These are phyloP conservation scores for Backusella liffmaniae DNA, from an alignment of 192 early-diverging fungal species.

Conservation along the genomic window DNA sequence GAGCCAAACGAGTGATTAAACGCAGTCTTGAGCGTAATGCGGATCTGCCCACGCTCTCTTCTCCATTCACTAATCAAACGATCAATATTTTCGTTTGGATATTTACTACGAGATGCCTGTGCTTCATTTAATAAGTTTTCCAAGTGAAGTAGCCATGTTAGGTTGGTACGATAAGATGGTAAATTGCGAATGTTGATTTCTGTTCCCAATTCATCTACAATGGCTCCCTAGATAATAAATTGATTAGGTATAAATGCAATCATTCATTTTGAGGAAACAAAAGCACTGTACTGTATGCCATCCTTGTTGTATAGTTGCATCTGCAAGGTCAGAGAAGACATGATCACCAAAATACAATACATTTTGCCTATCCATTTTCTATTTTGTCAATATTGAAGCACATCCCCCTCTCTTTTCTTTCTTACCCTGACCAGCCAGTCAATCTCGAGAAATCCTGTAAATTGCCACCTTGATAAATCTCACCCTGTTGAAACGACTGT, in stretches of 20 bases:
- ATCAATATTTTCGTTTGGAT: conserved; percentile 17
- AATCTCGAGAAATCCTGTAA: conserved; percentile 50
- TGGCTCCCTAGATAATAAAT: conserved; percentile 40
- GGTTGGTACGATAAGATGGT: conserved; percentile 46
- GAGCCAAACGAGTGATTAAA: conserved; percentile 61
- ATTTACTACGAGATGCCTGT: conserved; percentile 43
- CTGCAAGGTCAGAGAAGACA: conserved; percentile 60
- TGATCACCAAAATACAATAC: conserved; percentile 68
- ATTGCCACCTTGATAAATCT: conserved; percentile 65
- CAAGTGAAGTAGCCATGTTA: conserved; percentile 52
- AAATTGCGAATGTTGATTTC: conserved; percentile 55
- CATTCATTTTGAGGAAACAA: too few species aligned
- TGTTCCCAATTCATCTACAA: conserved; percentile 54
- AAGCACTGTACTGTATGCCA: conserved; percentile 46
- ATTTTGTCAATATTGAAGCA: background rate
- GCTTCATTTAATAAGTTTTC: conserved; percentile 56
- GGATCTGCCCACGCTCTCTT: conserved; percentile 39
- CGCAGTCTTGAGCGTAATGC: conserved; percentile 46
- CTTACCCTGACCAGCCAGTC: conserved; percentile 50
- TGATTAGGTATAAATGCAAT: background rate
- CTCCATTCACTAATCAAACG: conserved; percentile 46
- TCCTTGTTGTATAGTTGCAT: conserved; percentile 59
- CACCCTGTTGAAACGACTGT: conserved; percentile 49
- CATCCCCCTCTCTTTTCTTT: background rate
- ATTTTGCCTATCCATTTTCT: conserved; percentile 35